Conservation (phyloP, 768 basidiomycete species). For the Lactarius hengduanensis region DNA sequence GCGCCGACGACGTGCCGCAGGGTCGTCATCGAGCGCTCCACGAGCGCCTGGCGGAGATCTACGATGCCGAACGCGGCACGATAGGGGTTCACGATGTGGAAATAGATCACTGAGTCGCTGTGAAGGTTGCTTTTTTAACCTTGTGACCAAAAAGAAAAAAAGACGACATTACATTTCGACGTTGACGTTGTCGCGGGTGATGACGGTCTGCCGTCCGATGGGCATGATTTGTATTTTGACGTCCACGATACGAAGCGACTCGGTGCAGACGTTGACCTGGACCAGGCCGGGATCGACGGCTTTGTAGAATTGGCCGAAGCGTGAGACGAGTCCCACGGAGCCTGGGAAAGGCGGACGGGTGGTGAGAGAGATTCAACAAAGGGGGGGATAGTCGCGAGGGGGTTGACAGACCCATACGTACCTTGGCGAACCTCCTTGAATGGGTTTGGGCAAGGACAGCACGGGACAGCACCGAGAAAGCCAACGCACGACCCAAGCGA, state of each 20-base stretch:
- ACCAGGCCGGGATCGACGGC: constrained; percentile 91
- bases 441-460: constrained; percentile 82
- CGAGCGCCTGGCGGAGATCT: constrained; percentile 81
- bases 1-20: constrained; percentile 97
- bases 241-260: constrained; percentile 80
- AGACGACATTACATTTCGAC: constrained; percentile 66
- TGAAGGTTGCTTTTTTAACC: constrained; percentile 39
- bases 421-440: constrained; percentile 86
- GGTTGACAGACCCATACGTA: constrained; percentile 31
- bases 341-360: constrained; percentile 45
- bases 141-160: constrained; percentile 21
- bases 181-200: constrained; percentile 95
- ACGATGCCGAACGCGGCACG: constrained; percentile 92
- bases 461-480: constrained; percentile 72
- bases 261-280: constrained; percentile 93
- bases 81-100: constrained; percentile 87
- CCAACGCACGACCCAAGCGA: constrained; percentile 67
- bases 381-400: neutral
- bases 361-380: constrained; percentile 12
- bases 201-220: constrained; percentile 85
- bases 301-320: constrained; percentile 96
- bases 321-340: constrained; percentile 85
- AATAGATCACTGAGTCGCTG: constrained; percentile 92
- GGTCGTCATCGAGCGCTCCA: constrained; percentile 90
- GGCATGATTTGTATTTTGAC: constrained; percentile 95